Evolutionary conservation across 306 rosid genomes (phyloP), one percentile per base, ranked within the genome.

Genomic region (Cicer cuneatum): DNA sequence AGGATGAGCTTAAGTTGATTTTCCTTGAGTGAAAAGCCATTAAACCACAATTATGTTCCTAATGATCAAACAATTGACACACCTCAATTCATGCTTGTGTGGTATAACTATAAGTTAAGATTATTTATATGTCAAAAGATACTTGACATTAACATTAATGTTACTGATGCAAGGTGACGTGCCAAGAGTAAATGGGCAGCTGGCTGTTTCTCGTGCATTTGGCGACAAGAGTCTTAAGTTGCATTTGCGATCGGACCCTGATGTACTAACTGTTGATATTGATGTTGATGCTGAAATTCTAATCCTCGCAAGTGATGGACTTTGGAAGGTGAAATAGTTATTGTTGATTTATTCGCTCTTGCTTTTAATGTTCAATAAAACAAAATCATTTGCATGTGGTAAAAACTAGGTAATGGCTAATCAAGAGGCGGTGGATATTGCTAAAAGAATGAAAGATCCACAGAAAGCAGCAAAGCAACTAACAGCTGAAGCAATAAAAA

Each of bases 201-300:
- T 93, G 37, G 98, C 97, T 3, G 98, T 90, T 77, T 89, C 98
- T 59, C 97, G 97, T 11, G 98, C 98, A 41, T 93, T 93, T 40
- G 97, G 97, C 58, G 97, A 93, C 81, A 90, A 87, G 81, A 93
- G 96, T 85, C 97, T 93, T 15, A 93, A 93, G 86, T 85, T 83
- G 45, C 98, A 93, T 73, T 63, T 90, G 87, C 87, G 96, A 58
- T 90, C 97, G 5, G 97, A 93, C 71, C 97, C 97, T 0, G 97
- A 90, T 74, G 80, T 90, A 62, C 80, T 54, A 14, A 72, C 46
- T 19, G 57, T 74, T 10, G 47, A 13, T 13, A 45, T 91, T 71
- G 91, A 89, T 46, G 71, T 3, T 40, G 72, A 80, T 68, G 83
- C 75, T 2, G 96, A 91, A n/a, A 37, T 91, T 54, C 81, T 93